Conservation (phyloP, 768 basidiomycete genomes). For the Hebeloma cylindrosporum region DNA sequence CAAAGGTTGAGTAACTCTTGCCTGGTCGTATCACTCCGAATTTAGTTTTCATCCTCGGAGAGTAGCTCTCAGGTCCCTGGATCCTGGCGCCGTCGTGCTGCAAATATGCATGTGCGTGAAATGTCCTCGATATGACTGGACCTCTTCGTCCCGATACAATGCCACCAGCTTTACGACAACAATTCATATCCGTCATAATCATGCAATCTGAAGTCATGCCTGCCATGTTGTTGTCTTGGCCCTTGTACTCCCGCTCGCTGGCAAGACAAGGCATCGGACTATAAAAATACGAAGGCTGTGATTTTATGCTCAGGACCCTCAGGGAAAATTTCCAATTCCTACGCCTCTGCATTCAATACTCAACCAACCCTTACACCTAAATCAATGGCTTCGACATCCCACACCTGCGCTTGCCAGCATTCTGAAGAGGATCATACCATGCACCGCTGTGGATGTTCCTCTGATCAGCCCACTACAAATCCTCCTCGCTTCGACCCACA, state of each 20-base stretch:
- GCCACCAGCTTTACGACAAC: constrained; percentile 21
- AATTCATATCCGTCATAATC: constrained; percentile 22
- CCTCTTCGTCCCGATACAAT: constrained; percentile 14
- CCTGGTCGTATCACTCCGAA: constrained; percentile 2
- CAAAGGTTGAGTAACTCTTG: constrained; percentile 5
- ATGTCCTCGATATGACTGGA: constrained; percentile 14
- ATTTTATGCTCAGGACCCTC: too few relatives aligned
- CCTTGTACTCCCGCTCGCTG: constrained; percentile 1
- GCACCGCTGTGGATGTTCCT: constrained; percentile 30
- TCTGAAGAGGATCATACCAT: constrained; percentile 17
- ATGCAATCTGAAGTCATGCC: constrained; percentile 12
- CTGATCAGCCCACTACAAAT: constrained; percentile 22
- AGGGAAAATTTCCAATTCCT: too few relatives aligned
- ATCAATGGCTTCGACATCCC: too few relatives aligned
- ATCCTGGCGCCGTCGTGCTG: constrained; percentile 8
- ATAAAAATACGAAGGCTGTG: too few relatives aligned
- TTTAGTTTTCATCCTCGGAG: constrained; percentile 14
- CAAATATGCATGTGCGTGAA: constrained; percentile 13
- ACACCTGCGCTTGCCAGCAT: constrained; percentile 11
- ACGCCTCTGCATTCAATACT: too few relatives aligned
- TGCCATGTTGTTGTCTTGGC: constrained; percentile 13
- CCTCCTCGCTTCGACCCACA: constrained; percentile 25
- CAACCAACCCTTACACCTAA: too few relatives aligned
- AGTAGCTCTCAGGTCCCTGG: constrained; percentile 1
- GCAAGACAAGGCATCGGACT: neutral